Conservation (phyloP, 805 yeast species). For the Candida boleticola region DNA sequence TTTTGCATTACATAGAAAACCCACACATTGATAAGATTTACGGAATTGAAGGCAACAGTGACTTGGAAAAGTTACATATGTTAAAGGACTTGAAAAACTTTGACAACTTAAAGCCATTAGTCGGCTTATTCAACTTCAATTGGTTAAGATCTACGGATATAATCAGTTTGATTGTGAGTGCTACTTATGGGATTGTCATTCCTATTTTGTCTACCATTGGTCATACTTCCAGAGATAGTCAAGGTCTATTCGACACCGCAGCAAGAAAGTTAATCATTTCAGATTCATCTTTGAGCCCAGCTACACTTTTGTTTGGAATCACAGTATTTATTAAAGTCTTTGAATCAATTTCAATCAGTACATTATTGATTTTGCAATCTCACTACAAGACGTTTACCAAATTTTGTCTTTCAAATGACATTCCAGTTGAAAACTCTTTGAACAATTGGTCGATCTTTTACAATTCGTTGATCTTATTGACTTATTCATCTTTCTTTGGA, state of each 20-base stretch:
- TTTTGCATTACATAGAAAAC: slow-evolving; percentile 71
- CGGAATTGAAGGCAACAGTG: slow-evolving; percentile 45
- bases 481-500: slow-evolving; percentile 53
- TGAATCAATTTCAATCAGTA: slow-evolving; percentile 51
- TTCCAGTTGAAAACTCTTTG: slow-evolving; percentile 62
- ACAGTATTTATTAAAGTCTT: slow-evolving; percentile 48
- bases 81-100: slow-evolving; percentile 47
- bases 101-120: slow-evolving; percentile 48
- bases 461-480: slow-evolving; percentile 47
- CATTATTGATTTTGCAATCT: slow-evolving; percentile 58
- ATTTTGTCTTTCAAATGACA: slow-evolving; percentile 60
- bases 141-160: slow-evolving; percentile 63
- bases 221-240: slow-evolving; percentile 4
- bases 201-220: slow-evolving; percentile 33
- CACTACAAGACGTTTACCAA: slow-evolving; percentile 60
- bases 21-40: slow-evolving; percentile 85
- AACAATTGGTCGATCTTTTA: slow-evolving; percentile 73
- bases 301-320: slow-evolving; percentile 32
- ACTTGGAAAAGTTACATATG: slow-evolving; percentile 37
- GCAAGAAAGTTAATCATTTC: neutral
- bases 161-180: slow-evolving; percentile 42
- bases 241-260: neutral
- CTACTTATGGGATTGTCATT: slow-evolving; percentile 40
- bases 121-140: slow-evolving; percentile 63
- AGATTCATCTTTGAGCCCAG: slow-evolving; percentile 12